These are phyloP conservation scores for Apiotrichum akiyoshidainum DNA, from an alignment of 1,284 basidiomycete species.

Conservation along the genomic window DNA sequence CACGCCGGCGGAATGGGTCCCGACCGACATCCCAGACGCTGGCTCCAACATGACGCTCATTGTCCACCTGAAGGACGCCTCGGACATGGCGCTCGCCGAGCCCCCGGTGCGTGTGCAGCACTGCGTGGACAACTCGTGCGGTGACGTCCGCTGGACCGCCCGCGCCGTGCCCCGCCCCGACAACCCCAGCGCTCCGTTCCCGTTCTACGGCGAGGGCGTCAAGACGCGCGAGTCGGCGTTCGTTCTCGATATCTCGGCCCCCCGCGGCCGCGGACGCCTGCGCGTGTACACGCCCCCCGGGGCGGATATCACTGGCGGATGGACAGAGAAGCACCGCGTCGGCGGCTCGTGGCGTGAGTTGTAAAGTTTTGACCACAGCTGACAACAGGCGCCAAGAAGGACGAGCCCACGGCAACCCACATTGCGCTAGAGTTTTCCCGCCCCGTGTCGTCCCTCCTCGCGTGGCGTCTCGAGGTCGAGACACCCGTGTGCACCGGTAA, in stretches of 20 bases:
- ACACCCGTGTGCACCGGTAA: slow-evolving; percentile 17
- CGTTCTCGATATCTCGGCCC: slow-evolving; percentile 14
- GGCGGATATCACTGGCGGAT: no score
- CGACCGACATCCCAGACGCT: not conserved
- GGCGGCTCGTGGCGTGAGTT: not conserved
- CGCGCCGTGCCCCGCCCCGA: slow-evolving; percentile 18
- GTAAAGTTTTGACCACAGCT: not conserved
- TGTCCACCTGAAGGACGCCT: not conserved
- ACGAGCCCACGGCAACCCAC: not conserved
- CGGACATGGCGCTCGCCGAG: not conserved
- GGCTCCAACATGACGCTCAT: slow-evolving; percentile 23
- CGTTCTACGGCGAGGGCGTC: slow-evolving; percentile 40
- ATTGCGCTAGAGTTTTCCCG: slow-evolving; percentile 2
- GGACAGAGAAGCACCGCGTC: no score
- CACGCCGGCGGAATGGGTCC: no score
- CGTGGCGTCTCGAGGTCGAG: slow-evolving; percentile 5
- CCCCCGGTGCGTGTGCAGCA: slow-evolving; percentile 1
- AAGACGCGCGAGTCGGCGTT: slow-evolving; percentile 27
- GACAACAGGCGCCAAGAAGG: not conserved
- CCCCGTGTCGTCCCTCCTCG: slow-evolving; percentile 6
- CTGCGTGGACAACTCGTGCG: slow-evolving; percentile 2
- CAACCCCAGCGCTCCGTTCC: slow-evolving; percentile 29
- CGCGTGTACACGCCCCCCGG: not conserved
- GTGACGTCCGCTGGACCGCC: not conserved
- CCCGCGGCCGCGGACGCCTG: not conserved